These are phyloP conservation scores for Dacryopinax spathularia DNA, from an alignment of 768 basidiomycete genomes.

Conservation along the genomic window DNA sequence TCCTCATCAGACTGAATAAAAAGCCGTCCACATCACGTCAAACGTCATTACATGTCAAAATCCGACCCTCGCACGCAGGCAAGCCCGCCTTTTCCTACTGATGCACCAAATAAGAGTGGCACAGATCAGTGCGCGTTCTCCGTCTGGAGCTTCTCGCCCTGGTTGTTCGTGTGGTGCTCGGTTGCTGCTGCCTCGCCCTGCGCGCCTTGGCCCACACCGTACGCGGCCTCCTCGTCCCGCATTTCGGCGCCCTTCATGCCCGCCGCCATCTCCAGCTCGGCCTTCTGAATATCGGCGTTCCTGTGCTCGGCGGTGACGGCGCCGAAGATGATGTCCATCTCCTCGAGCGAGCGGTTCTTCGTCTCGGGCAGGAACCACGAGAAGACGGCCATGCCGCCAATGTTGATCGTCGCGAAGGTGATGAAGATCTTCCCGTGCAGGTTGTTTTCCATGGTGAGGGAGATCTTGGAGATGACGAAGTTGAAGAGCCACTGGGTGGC, in stretches of 20 bases:
- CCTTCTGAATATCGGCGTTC: constrained; percentile 32
- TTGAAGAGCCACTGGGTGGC: constrained; percentile 75
- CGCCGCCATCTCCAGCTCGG: constrained; percentile 3
- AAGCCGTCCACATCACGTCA: background rate
- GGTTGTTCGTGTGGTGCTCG: background rate
- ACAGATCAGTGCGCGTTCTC: background rate
- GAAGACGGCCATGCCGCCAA: constrained; percentile 55
- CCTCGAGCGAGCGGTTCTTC: constrained; percentile 42
- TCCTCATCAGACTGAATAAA: background rate
- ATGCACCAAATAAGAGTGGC: background rate
- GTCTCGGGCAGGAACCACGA: constrained; percentile 56
- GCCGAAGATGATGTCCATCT: constrained; percentile 30
- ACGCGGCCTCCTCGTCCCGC: background rate
- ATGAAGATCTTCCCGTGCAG: constrained; percentile 64
- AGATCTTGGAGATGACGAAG: constrained; percentile 58
- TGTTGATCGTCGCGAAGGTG: constrained; percentile 62
- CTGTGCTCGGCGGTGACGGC: constrained; percentile 37
- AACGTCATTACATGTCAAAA: background rate
- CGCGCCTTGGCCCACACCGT: background rate
- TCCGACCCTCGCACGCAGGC: too few species aligned
- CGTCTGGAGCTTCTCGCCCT: background rate
- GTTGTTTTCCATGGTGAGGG: constrained; percentile 44
- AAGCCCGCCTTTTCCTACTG: too few species aligned
- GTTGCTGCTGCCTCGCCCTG: background rate
- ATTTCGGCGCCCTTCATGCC: background rate